Conservation (phyloP, 345 rosid species). For the Ceriops tagal region DNA sequence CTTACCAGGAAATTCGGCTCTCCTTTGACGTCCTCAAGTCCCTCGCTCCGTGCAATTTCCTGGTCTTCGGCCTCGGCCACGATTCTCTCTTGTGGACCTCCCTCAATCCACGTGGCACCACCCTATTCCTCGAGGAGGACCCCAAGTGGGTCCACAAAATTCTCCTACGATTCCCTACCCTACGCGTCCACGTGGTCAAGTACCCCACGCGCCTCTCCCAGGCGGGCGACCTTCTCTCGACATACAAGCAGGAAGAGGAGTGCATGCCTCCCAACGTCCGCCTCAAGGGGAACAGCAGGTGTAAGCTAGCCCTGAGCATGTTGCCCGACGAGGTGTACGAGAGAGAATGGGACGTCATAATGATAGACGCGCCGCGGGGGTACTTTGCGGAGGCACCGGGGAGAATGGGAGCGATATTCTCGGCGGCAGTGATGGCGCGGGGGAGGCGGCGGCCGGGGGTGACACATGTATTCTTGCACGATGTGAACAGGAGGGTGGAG, state of each 20-base stretch:
- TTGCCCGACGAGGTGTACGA: constrained; percentile 72
- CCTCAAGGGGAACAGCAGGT: constrained; percentile 46
- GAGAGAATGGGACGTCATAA: constrained; percentile 74
- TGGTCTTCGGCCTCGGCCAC: constrained; percentile 65
- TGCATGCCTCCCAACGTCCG: constrained; percentile 47
- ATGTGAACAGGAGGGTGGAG: constrained; percentile 67
- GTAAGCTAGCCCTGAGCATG: constrained; percentile 55
- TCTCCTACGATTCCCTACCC: constrained; percentile 37
- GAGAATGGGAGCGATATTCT: constrained; percentile 71
- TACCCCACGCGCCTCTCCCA: constrained; percentile 63
- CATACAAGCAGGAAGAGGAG: constrained; percentile 35
- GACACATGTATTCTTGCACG: constrained; percentile 73
- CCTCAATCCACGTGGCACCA: constrained; percentile 61
- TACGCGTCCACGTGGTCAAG: constrained; percentile 51
- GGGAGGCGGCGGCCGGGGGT: constrained; percentile 52
- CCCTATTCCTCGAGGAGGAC: constrained; percentile 71
- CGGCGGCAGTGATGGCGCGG: constrained; percentile 71
- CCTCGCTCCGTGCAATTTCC: constrained; percentile 57
- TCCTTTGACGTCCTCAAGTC: constrained; percentile 49
- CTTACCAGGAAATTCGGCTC: constrained; percentile 46
- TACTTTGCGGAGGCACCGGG: constrained; percentile 61
- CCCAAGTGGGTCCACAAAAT: constrained; percentile 54
- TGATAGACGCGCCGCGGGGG: constrained; percentile 81
- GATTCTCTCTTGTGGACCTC: constrained; percentile 78
- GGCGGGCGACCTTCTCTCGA: constrained; percentile 36